Base-by-base conservation (phyloP, 129 eudicot genomes). In the Tagetes patula region DNA sequence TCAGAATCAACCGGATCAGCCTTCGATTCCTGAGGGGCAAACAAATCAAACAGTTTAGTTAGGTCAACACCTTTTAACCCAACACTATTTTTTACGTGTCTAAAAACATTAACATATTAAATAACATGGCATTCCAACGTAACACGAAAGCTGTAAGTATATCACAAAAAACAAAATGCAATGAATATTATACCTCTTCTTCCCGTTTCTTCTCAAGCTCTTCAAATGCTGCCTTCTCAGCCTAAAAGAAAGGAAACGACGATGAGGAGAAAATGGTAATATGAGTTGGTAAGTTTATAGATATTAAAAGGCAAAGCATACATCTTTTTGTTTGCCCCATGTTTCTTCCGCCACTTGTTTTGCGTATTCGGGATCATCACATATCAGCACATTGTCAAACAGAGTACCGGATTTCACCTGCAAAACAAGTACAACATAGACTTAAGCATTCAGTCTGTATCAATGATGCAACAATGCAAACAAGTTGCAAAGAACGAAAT, bases 391-490 rank as follows among this genome's bases (percentile, higher is more conserved):
- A 75, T 88, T 91, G 91, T 92, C 95, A 80, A 92, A 89, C 38
- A 92, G 74, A 70, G 98, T 92, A 72, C 98, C 98, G 56, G 98
- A 92, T 82, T 92, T 92, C 34, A 92, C 98, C 98, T 92, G 85
- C 64, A 78, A 70, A 37, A 74, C 55, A 59, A 68, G 41, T 10
- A 53, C 63, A 14, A 47, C 10, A 66, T 32, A 33, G 5, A 10
- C n/a, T 37, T 55, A 12, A 61, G 71, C 55, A 48, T 46, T 77
- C 8, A 8, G 46, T n/a, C 9, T 6, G 58, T 4, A 3, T 38
- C 3, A 40, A 38, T n/a, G 2, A 61, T 12, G 58, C 34, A 54
- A 54, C 34, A 5, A 60, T 52, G 3, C 10, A 13, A 10, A 6
- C 42, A 31, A 14, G 60, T 55, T n/a, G 31, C 46, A 30, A 38